Conservation (phyloP, 2,329 filamentous ascomycete species). For the Knufia fluminis region DNA sequence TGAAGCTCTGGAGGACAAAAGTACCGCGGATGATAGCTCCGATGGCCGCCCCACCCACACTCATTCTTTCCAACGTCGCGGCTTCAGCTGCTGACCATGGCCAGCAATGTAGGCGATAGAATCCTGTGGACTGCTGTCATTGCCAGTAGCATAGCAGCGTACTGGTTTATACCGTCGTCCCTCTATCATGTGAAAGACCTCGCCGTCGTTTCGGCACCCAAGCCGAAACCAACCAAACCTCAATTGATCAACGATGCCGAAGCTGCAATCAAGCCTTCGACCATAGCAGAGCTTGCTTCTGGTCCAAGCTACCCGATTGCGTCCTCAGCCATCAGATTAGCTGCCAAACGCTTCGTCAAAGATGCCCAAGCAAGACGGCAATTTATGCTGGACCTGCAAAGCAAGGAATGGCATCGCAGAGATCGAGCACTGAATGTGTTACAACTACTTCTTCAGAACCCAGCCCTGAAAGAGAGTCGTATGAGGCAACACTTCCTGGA, state of each 20-base stretch:
- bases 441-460: constrained; percentile 31
- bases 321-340: constrained; percentile 48
- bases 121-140: constrained; percentile 7
- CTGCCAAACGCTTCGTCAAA: constrained; percentile 34
- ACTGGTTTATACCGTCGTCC: constrained; percentile 5
- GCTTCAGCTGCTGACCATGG: background rate
- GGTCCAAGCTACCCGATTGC: constrained; percentile 66
- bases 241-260: constrained; percentile 12
- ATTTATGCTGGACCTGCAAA: constrained; percentile 34
- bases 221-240: background rate
- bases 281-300: constrained; percentile 56
- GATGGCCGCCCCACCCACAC: too few species aligned
- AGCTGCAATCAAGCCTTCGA: constrained; percentile 50
- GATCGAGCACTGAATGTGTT: constrained; percentile 36
- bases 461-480: constrained; percentile 9
- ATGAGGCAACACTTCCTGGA: constrained; percentile 13
- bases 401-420: constrained; percentile 30
- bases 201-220: constrained; percentile 1
- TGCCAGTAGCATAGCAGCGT: constrained; percentile 1
- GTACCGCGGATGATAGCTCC: background rate
- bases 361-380: constrained; percentile 32
- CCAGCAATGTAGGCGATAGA: constrained; percentile 9
- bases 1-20: background rate
- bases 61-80: too few species aligned
- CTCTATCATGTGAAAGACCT: constrained; percentile 7